phyloP scores from a whole-genome alignment of 805 yeast genomes.

The Candida nemodendra region DNA sequence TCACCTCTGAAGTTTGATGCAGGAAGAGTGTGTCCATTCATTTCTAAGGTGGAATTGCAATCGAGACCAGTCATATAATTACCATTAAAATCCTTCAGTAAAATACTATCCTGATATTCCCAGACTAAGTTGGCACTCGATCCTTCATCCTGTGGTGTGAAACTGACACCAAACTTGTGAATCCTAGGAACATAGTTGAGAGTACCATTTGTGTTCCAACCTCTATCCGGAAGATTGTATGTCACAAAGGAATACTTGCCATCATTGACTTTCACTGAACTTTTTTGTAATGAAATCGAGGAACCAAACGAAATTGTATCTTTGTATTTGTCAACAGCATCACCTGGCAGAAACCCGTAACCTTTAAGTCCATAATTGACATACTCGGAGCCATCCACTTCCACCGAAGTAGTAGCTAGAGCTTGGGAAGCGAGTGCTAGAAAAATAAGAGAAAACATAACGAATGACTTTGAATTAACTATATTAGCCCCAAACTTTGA shows the following conservation, averaged over 20 bases:
- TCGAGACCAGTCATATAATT: conserved; percentile 30
- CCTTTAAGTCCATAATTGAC: conserved; percentile 30
- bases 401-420: conserved; percentile 17
- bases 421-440: conserved; percentile 9
- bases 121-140: conserved; percentile 25
- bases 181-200: conserved; percentile 29
- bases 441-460: too few species aligned
- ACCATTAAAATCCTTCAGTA: conserved; percentile 32
- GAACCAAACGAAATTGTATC: conserved; percentile 36
- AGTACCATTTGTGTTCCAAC: conserved; percentile 34
- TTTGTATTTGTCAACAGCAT: conserved; percentile 28
- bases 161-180: conserved; percentile 23
- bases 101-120: conserved; percentile 29
- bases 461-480: neutral
- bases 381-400: conserved; percentile 25
- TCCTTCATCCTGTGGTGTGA: conserved; percentile 25
- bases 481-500: too few species aligned
- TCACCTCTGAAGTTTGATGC: conserved; percentile 30
- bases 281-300: conserved; percentile 26
- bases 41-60: conserved; percentile 26
- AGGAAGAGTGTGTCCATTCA: conserved; percentile 28
- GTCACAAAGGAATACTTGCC: conserved; percentile 30
- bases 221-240: conserved; percentile 34
- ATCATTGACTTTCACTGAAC: conserved; percentile 20
- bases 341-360: conserved; percentile 27